These are phyloP conservation scores for Scheffersomyces stipitis DNA, from an alignment of 805 yeast species.

Conservation along the genomic window DNA sequence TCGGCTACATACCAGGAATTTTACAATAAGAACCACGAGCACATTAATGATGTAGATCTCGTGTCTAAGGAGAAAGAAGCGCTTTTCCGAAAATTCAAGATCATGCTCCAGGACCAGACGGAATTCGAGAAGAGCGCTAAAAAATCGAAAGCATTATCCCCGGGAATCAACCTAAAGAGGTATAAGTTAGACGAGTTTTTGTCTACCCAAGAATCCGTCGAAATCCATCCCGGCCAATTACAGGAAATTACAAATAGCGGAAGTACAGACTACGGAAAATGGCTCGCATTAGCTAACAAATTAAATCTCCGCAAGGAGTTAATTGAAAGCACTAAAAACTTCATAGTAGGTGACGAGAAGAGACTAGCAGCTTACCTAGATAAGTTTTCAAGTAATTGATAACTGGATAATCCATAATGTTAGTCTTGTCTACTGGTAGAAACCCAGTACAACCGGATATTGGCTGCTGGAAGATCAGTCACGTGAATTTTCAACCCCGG, in stretches of 20 bases:
- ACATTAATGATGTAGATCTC: slow-evolving; percentile 11
- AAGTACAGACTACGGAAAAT: slow-evolving; percentile 19
- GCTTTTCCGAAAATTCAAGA: slow-evolving; percentile 26
- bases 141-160: slow-evolving; percentile 10
- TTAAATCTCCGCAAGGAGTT: slow-evolving; percentile 17
- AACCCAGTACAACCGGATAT: too few species aligned
- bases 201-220: neutral
- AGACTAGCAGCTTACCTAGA: slow-evolving; percentile 26
- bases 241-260: slow-evolving; percentile 1
- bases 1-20: slow-evolving; percentile 28
- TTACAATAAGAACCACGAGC: slow-evolving; percentile 13
- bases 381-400: too few species aligned
- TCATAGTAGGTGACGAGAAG: slow-evolving; percentile 42
- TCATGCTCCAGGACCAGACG: slow-evolving; percentile 27
- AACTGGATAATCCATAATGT: too few species aligned
- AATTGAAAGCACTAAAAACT: slow-evolving; percentile 30
- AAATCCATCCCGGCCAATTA: slow-evolving; percentile 2
- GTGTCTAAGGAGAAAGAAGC: slow-evolving; percentile 19
- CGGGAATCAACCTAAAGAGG: slow-evolving; percentile 30
- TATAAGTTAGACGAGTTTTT: slow-evolving; percentile 24
- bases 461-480: too few species aligned
- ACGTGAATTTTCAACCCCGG: too few species aligned
- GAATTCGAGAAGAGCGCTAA: slow-evolving; percentile 26
- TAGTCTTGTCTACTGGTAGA: too few species aligned
- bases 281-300: slow-evolving; percentile 28